Percentiles rank a stretch among this genome's conserved stretches.
Evolutionary conservation across 2,329 filamentous ascomycete species (phyloP).

Genomic region (Aspergillus hiratsukae): DNA sequence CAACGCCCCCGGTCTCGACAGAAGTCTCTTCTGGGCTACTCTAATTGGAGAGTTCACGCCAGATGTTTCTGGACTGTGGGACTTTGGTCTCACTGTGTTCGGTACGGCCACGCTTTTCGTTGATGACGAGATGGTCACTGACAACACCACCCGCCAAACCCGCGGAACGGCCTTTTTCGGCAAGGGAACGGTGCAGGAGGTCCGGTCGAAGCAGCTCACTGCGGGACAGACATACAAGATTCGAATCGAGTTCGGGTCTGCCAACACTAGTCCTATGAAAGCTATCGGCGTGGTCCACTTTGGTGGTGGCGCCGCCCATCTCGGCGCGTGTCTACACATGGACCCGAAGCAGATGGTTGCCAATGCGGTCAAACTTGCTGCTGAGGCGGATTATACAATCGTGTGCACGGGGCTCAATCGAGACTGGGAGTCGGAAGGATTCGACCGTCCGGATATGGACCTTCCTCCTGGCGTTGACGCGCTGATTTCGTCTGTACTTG

Average conservation of each 20-base stretch:
- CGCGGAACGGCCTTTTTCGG: constrained; percentile 60
- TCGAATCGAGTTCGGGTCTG: constrained; percentile 25
- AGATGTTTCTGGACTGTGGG: constrained; percentile 53
- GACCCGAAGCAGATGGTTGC: constrained; percentile 10
- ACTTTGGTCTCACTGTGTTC: constrained; percentile 58
- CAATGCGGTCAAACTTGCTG: constrained; percentile 11
- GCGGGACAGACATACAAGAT: constrained; percentile 29
- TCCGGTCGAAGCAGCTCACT: constrained; percentile 36
- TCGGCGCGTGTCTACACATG: constrained; percentile 22
- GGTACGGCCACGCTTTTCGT: constrained; percentile 59
- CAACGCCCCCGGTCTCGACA: constrained; percentile 24
- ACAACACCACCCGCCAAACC: constrained; percentile 57
- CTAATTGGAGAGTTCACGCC: constrained; percentile 53
- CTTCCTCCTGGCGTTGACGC: constrained; percentile 50
- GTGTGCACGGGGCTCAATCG: constrained; percentile 20
- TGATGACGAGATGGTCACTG: constrained; percentile 55
- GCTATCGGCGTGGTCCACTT: constrained; percentile 19
- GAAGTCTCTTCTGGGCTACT: constrained; percentile 48
- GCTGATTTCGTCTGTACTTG: constrained; percentile 58
- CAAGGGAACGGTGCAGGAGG: constrained; percentile 58
- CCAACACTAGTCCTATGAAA: constrained; percentile 24
- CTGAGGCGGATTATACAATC: constrained; percentile 17
- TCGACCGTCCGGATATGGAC: constrained; percentile 51
- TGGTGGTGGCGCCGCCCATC: constrained; percentile 20
- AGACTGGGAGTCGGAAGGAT: constrained; percentile 35